Percentiles rank a stretch among this genome's conserved stretches.
These are phyloP conservation scores for Xerocomellus intermedius DNA, from an alignment of 768 basidiomycete genomes.

Conservation along the genomic window DNA sequence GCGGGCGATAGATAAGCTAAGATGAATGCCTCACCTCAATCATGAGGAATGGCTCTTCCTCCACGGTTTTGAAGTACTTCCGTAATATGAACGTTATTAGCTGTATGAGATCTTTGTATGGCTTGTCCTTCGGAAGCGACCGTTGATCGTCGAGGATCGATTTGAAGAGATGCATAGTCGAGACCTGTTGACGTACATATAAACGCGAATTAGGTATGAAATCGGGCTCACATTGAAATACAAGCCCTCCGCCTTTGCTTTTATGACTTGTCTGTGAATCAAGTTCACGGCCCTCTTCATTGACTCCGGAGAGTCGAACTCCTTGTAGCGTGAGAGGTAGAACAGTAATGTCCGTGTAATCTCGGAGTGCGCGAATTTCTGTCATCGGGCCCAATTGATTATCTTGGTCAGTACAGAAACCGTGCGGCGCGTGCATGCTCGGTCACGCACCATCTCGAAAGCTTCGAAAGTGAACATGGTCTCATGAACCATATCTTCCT, in stretches of 20 bases:
- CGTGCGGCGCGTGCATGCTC: constrained; percentile 15
- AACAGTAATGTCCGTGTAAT: constrained; percentile 80
- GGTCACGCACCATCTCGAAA: constrained; percentile 73
- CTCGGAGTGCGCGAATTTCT: constrained; percentile 91
- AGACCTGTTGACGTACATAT: constrained; percentile 58
- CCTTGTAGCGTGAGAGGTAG: constrained; percentile 82
- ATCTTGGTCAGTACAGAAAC: constrained; percentile 18
- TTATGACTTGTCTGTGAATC: constrained; percentile 88
- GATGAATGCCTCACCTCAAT: constrained; percentile 66
- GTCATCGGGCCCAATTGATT: constrained; percentile 18
- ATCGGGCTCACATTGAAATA: constrained; percentile 80
- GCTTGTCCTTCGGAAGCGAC: constrained; percentile 72
- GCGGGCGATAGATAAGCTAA: constrained; percentile 22
- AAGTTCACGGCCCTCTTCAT: constrained; percentile 89
- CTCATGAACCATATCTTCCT: constrained; percentile 70
- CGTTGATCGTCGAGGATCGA: constrained; percentile 78
- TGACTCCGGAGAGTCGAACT: constrained; percentile 70
- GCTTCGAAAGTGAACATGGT: constrained; percentile 90
- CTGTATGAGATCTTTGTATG: constrained; percentile 78
- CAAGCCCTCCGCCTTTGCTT: constrained; percentile 88
- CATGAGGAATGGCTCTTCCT: constrained; percentile 81
- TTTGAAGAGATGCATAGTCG: constrained; percentile 87
- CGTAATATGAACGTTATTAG: constrained; percentile 86
- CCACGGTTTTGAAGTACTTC: constrained; percentile 91
- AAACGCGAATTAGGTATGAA: constrained; percentile 3